phyloP scores from a whole-genome alignment of 306 rosid genomes.

The Vigna mungo region DNA sequence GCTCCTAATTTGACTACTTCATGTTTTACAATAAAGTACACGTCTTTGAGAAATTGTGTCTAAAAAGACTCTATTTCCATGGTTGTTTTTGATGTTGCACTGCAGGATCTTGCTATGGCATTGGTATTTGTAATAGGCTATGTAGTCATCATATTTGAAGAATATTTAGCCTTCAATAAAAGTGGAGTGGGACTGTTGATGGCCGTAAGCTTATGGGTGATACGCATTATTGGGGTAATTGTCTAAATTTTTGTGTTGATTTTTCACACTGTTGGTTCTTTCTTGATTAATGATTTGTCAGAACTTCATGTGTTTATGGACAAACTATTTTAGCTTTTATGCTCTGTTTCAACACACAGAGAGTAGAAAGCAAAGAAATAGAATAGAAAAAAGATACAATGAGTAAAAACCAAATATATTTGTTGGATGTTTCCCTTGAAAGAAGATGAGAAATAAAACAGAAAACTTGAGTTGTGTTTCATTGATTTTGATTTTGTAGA shows the following conservation, averaged over 20 bases:
- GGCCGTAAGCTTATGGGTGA: conserved; percentile 95
- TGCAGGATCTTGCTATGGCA: conserved; percentile 93
- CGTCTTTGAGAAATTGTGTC: neutral
- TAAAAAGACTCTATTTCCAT: neutral
- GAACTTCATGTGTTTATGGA: no score
- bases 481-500: no score
- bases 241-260: conserved; percentile 26
- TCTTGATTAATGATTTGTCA: no score
- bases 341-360: no score
- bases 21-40: conserved; percentile 18
- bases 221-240: conserved; percentile 91
- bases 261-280: neutral
- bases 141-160: conserved; percentile 96
- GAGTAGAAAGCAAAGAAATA: no score
- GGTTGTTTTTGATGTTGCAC: conserved; percentile 29
- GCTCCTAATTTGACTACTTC: conserved; percentile 46
- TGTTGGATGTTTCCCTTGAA: no score
- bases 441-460: no score
- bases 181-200: conserved; percentile 92
- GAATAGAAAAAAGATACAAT: no score
- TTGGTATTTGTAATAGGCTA: conserved; percentile 89
- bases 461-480: no score
- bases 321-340: no score
- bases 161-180: conserved; percentile 92
- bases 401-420: no score